Percentiles rank a stretch among this genome's conserved stretches.
phyloP scores from a whole-genome alignment of 306 rosid species.

The Dryas octopetala region DNA sequence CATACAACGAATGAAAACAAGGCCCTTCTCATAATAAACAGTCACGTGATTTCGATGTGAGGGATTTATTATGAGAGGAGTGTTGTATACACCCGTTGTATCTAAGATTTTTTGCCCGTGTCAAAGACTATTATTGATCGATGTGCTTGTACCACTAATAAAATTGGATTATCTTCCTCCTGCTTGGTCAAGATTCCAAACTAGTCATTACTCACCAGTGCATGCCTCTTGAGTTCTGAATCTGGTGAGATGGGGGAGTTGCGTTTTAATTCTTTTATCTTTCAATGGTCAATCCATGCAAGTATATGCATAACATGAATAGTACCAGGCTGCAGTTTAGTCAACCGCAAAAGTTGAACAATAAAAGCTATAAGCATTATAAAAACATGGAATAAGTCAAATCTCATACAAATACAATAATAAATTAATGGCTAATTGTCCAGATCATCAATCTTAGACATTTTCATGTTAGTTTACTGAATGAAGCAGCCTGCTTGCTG shows the following conservation, averaged over 20 bases:
- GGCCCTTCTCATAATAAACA: too few species aligned
- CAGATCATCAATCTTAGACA: conserved; percentile 17
- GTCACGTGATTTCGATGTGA: too few species aligned
- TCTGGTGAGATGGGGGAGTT: too few species aligned
- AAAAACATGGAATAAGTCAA: conserved; percentile 3
- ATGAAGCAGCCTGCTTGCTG: conserved; percentile 37
- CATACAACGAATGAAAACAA: too few species aligned
- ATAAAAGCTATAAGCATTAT: too few species aligned
- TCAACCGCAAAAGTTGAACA: conserved; percentile 18
- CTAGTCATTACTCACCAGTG: background rate
- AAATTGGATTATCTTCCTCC: background rate
- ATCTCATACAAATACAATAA: conserved; percentile 8
- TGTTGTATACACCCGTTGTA: too few species aligned
- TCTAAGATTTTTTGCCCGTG: background rate
- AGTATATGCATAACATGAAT: conserved; percentile 2
- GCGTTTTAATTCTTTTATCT: background rate
- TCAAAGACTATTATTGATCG: background rate
- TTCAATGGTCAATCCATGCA: conserved; percentile 12
- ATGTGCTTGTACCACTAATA: background rate
- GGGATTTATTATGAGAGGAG: too few species aligned
- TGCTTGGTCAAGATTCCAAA: conserved; percentile 14
- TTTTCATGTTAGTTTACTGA: conserved; percentile 23
- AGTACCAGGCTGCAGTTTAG: background rate
- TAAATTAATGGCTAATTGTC: conserved; percentile 5
- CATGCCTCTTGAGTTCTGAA: background rate